Conservation (phyloP, 805 yeast genomes). For the Metschnikowia shivogae region DNA sequence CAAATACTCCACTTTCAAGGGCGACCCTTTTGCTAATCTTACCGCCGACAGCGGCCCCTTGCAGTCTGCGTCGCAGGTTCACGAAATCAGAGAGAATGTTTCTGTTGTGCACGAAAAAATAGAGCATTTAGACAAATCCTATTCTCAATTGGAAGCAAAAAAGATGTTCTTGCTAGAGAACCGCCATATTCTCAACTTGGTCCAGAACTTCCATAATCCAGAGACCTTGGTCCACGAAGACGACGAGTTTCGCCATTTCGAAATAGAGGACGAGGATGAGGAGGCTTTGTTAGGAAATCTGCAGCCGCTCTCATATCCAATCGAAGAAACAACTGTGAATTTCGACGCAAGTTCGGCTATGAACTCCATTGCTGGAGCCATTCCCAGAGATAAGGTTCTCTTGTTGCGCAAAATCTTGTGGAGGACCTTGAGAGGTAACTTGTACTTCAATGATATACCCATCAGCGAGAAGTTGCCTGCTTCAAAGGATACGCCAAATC, state of each 20-base stretch:
- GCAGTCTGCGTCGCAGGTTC: conserved; percentile 34
- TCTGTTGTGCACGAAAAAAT: conserved; percentile 27
- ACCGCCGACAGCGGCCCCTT: conserved; percentile 48
- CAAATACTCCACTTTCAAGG: conserved; percentile 25
- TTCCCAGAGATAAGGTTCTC: conserved; percentile 33
- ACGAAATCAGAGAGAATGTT: conserved; percentile 26
- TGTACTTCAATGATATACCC: conserved; percentile 38
- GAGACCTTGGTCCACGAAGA: conserved; percentile 9
- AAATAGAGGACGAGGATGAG: conserved; percentile 24
- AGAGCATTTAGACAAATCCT: conserved; percentile 36
- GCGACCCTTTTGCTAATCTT: conserved; percentile 24
- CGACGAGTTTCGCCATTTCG: conserved; percentile 19
- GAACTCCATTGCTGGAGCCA: conserved; percentile 35
- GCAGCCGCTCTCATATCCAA: conserved; percentile 21
- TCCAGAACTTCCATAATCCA: conserved; percentile 32
- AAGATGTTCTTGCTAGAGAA: conserved; percentile 28
- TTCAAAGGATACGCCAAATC: conserved; percentile 17
- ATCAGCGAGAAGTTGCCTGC: conserved; percentile 19
- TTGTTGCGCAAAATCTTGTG: conserved; percentile 38
- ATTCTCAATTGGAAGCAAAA: conserved; percentile 23
- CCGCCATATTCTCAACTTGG: conserved; percentile 30
- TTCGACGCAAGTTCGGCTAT: conserved; percentile 21
- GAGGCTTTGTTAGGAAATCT: conserved; percentile 27
- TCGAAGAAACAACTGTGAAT: conserved; percentile 17
- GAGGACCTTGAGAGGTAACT: conserved; percentile 42